Percentiles rank a stretch among this genome's conserved stretches.
Conservation (phyloP, 2,329 filamentous ascomycete species). For the Remersonia thermophila region DNA sequence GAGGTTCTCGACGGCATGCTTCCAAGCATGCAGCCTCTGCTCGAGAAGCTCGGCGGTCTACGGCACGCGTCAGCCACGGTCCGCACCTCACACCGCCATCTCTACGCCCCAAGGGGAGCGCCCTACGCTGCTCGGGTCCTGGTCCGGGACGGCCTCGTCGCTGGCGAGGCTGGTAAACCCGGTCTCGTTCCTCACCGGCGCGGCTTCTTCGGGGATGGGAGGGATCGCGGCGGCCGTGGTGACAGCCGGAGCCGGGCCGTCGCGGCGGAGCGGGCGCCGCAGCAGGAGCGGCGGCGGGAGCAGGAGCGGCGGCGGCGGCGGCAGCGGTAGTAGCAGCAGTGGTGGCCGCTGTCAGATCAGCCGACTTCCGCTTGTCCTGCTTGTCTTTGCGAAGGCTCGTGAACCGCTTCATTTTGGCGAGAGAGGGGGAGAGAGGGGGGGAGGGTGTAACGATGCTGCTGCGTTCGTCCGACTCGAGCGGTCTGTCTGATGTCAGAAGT, state of each 20-base stretch:
- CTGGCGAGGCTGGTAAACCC: slow-evolving; percentile 31
- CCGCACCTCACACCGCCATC: neutral
- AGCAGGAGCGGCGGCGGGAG: too few relatives aligned
- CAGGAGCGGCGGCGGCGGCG: too few relatives aligned
- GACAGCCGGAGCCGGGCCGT: too few relatives aligned
- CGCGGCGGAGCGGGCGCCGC: too few relatives aligned
- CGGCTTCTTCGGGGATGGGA: too few relatives aligned
- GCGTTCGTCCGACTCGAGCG: neutral
- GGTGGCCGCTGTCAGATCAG: neutral
- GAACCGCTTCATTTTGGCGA: slow-evolving; percentile 8
- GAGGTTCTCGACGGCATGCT: slow-evolving; percentile 81
- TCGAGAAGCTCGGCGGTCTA: slow-evolving; percentile 69
- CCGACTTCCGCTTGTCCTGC: neutral
- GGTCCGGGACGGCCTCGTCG: slow-evolving; percentile 48
- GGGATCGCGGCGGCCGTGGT: too few relatives aligned
- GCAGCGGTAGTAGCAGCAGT: neutral
- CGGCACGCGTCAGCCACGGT: slow-evolving; percentile 3
- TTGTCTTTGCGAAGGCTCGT: slow-evolving; percentile 7
- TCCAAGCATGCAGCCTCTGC: slow-evolving; percentile 88
- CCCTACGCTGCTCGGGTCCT: slow-evolving; percentile 45
- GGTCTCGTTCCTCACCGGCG: slow-evolving; percentile 28
- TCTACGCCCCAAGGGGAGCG: neutral
- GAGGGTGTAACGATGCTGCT: neutral
- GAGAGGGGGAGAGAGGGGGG: neutral
- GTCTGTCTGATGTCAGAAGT: neutral